phyloP scores from a whole-genome alignment of 2,329 filamentous ascomycete species.

The Colletotrichum camelliae region DNA sequence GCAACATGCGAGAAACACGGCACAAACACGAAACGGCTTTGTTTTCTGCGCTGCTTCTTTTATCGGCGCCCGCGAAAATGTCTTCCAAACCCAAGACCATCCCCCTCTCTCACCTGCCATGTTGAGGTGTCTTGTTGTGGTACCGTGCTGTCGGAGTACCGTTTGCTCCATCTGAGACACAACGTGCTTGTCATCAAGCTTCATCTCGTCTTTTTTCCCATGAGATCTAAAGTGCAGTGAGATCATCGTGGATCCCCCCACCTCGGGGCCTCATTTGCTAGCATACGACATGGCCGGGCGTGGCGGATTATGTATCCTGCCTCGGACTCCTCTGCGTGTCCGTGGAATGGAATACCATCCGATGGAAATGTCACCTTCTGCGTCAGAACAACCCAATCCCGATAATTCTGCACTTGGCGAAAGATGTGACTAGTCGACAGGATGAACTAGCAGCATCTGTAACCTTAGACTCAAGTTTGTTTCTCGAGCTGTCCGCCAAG shows the following conservation, averaged over 20 bases:
- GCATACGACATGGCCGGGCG: background rate
- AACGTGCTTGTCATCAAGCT: background rate
- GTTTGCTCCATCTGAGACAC: background rate
- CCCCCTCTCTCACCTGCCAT: background rate
- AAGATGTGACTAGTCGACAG: background rate
- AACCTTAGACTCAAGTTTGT: background rate
- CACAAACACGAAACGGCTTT: background rate
- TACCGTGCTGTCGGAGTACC: background rate
- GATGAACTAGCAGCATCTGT: background rate
- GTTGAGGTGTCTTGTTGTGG: background rate
- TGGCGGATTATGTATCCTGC: background rate
- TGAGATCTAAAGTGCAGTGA: background rate
- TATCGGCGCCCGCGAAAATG: background rate
- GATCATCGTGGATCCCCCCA: constrained; percentile 1
- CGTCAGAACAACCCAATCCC: background rate
- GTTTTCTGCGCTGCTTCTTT: background rate
- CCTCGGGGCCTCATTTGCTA: background rate
- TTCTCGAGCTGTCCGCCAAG: background rate
- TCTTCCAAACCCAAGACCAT: background rate
- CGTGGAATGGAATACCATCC: background rate
- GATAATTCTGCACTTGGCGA: background rate
- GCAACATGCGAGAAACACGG: background rate
- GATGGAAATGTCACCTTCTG: background rate
- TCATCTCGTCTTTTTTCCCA: background rate
- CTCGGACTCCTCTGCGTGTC: background rate